Conservation (phyloP, 345 rosid genomes). For the Noccaea caerulescens region DNA sequence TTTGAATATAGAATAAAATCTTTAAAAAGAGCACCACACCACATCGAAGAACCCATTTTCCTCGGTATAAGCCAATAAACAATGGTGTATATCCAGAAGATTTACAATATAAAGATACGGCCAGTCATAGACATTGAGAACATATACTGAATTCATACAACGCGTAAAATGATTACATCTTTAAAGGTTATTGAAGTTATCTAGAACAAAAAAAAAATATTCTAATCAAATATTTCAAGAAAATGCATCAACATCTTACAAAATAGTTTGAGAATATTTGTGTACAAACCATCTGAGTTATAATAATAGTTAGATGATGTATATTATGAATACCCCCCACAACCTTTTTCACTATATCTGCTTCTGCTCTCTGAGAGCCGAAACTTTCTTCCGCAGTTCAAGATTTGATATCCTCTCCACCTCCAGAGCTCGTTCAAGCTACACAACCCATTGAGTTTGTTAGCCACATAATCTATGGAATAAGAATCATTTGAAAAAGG, state of each 20-base stretch:
- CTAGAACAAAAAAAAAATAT: background rate
- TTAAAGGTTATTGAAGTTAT: background rate
- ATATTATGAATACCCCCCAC: constrained; percentile 8
- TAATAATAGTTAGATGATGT: constrained; percentile 18
- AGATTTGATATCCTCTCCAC: constrained; percentile 76
- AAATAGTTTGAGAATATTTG: constrained; percentile 18
- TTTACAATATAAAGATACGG: background rate
- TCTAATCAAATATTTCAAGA: constrained; percentile 7
- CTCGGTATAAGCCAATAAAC: background rate
- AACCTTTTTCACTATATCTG: constrained; percentile 18
- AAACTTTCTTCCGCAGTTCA: constrained; percentile 72
- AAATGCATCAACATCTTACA: constrained; percentile 26
- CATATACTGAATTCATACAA: background rate
- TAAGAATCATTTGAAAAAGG: background rate
- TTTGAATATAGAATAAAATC: too few species aligned
- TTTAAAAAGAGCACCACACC: too few species aligned
- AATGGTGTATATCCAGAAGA: background rate
- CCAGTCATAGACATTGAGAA: background rate
- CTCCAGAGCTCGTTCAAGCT: constrained; percentile 95
- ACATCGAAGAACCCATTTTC: background rate
- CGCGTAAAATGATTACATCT: background rate
- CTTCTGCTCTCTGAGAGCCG: constrained; percentile 26
- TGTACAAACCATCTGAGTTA: constrained; percentile 26
- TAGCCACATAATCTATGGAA: background rate
- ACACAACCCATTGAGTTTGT: constrained; percentile 9